Base-by-base conservation (phyloP, 2,329 filamentous ascomycete genomes). In the Stemphylium lycopersici region DNA sequence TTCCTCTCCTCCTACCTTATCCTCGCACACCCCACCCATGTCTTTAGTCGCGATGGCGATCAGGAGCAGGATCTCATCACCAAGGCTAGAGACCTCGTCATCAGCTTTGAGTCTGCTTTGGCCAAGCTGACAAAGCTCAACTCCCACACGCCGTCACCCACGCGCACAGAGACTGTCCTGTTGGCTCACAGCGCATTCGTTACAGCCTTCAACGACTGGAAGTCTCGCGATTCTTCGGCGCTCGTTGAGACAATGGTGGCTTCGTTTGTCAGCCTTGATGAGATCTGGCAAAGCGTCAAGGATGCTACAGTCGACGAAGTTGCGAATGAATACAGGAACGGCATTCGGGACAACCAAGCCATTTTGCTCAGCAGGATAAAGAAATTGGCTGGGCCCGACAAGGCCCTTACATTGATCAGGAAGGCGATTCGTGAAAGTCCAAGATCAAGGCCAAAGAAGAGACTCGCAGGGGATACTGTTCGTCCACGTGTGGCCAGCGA, bases 161-260 rank as follows among this genome's bases (percentile, higher is more conserved):
- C 82, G 2, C 80, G 89, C 36, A 79, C 83, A 26, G 83, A 86
- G 48, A 81, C 83, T 1, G 79, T 95, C 15, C 83, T 87, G 0
- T 84, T 91, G 63, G 81, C 85, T 1, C 91, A 93, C 68, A 84
- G 88, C 29, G 84, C 87, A 0, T 95, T 91, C 63, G 85, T 88
- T 64, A 88, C 90, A 48, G 89, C 89, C 1, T 93, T 95, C 68
- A 89, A 90, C 56, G 87, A 89, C 3, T 95, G 90, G 90, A 91
- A 93, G 74, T 87, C 90, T 1, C 84, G 90, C 47, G 90, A 93
- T 70, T 90, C 89, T 0, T 87, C 87, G 48, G 87, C 90, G 0
- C 79, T 95, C 4, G 86, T 93, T 47, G 89, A 93, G 65, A 88
- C 91, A 50, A 93, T 95, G 90, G 82, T 93, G n/a, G 83, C 90